Percentiles rank a stretch among this genome's conserved stretches.
phyloP scores from a whole-genome alignment of 768 basidiomycete species.

The Lactarius psammicola region DNA sequence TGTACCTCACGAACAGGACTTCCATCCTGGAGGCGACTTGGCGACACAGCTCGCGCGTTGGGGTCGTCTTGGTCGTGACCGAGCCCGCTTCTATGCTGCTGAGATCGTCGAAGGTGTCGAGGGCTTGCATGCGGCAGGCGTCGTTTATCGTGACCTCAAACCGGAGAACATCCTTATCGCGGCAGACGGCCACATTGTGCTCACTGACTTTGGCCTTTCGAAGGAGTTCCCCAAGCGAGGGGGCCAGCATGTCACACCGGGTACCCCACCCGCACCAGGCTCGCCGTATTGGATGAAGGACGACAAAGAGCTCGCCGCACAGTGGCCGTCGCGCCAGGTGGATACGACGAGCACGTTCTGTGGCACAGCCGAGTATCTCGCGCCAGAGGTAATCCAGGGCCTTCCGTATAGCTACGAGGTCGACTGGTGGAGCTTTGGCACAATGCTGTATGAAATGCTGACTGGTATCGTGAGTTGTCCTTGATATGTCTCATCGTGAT shows the following conservation, averaged over 20 bases:
- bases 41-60: constrained; percentile 96
- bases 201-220: constrained; percentile 95
- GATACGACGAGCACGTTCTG: constrained; percentile 88
- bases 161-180: constrained; percentile 97
- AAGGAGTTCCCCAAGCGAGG: constrained; percentile 78
- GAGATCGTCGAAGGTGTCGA: constrained; percentile 97
- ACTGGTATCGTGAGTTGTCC: constrained; percentile 81
- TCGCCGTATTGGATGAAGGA: constrained; percentile 80
- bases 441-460: constrained; percentile 97
- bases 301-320: constrained; percentile 52
- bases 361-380: constrained; percentile 95
- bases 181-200: constrained; percentile 90
- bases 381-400: constrained; percentile 95
- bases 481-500: constrained; percentile 12
- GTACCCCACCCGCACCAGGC: constrained; percentile 49
- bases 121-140: constrained; percentile 88
- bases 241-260: constrained; percentile 36
- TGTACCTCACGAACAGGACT: constrained; percentile 53
- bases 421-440: constrained; percentile 98
- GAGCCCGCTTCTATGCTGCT: constrained; percentile 95
- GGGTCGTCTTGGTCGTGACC: constrained; percentile 89
- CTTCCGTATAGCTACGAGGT: constrained; percentile 89
- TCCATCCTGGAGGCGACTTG: constrained; percentile 94
- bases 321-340: constrained; percentile 54
- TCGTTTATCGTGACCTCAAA: constrained; percentile 97